Evolutionary conservation across 2,329 filamentous ascomycete genomes (phyloP).

Genomic region (Xylariaceae sp.): DNA sequence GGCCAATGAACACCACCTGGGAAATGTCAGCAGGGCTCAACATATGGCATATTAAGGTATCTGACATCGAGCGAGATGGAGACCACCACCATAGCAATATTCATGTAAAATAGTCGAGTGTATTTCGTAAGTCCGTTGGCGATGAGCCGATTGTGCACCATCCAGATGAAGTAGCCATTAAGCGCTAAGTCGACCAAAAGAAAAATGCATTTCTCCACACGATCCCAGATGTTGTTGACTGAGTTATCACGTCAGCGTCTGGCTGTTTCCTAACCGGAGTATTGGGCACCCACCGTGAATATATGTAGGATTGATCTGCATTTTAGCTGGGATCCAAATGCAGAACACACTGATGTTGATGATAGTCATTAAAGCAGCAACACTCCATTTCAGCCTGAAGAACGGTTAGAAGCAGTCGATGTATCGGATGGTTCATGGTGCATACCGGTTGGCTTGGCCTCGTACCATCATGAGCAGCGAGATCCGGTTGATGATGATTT

Average conservation of each 20-base stretch:
- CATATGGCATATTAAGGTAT: conserved; percentile 1
- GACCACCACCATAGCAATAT: conserved; percentile 37
- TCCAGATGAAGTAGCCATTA: conserved; percentile 43
- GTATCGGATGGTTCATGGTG: neutral
- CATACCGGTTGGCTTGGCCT: conserved; percentile 17
- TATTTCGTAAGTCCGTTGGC: conserved; percentile 42
- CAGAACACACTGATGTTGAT: conserved; percentile 46
- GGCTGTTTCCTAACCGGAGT: too few species aligned
- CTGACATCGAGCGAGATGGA: conserved; percentile 38
- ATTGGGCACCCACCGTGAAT: conserved; percentile 18
- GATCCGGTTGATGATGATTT: conserved; percentile 48
- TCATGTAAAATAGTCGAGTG: conserved; percentile 38
- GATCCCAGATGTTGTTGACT: conserved; percentile 45
- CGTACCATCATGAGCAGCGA: conserved; percentile 38
- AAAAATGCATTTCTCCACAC: conserved; percentile 43
- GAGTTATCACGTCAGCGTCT: neutral
- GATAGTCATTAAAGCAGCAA: conserved; percentile 34
- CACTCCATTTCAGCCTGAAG: conserved; percentile 34
- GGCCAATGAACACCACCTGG: conserved; percentile 33
- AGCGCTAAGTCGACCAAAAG: conserved; percentile 38
- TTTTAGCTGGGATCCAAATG: conserved; percentile 45
- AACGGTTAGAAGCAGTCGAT: neutral
- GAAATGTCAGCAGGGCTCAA: neutral
- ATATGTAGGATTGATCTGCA: conserved; percentile 32
- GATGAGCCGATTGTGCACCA: conserved; percentile 38